phyloP scores from a whole-genome alignment of 768 basidiomycete species.

The Butyriboletus loyo region DNA sequence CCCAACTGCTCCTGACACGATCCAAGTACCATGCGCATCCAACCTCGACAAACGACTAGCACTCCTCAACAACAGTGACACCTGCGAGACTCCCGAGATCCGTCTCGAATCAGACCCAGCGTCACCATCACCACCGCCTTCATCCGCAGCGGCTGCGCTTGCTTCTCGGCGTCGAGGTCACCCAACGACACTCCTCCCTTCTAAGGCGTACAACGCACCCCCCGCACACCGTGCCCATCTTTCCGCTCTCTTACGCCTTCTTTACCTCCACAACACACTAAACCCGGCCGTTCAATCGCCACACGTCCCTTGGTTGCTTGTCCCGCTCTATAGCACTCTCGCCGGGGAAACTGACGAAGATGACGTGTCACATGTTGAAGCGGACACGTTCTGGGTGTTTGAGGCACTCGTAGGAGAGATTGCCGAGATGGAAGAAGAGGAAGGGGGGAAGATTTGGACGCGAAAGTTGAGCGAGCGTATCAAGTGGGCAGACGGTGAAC shows the following conservation, averaged over 20 bases:
- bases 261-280: constrained; percentile 67
- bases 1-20: constrained; percentile 41
- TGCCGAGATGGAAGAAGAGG: constrained; percentile 68
- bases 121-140: constrained; percentile 9
- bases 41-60: constrained; percentile 55
- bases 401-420: constrained; percentile 73
- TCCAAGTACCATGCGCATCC: constrained; percentile 47
- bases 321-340: constrained; percentile 65
- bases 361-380: constrained; percentile 66
- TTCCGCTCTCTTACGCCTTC: constrained; percentile 62
- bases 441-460: constrained; percentile 61
- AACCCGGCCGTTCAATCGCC: constrained; percentile 72
- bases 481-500: constrained; percentile 60
- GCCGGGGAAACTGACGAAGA: constrained; percentile 58
- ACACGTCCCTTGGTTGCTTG: constrained; percentile 64
- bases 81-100: constrained; percentile 37
- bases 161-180: constrained; percentile 24
- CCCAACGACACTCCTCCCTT: constrained; percentile 46
- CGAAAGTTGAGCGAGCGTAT: constrained; percentile 57
- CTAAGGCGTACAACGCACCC: constrained; percentile 42
- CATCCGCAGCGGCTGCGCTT: constrained; percentile 36
- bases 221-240: constrained; percentile 57
- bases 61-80: constrained; percentile 35
- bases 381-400: constrained; percentile 81
- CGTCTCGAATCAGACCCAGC: constrained; percentile 31